These are phyloP conservation scores for Powellomyces hirtus DNA, from an alignment of 192 early-diverging fungal genomes.

Conservation along the genomic window DNA sequence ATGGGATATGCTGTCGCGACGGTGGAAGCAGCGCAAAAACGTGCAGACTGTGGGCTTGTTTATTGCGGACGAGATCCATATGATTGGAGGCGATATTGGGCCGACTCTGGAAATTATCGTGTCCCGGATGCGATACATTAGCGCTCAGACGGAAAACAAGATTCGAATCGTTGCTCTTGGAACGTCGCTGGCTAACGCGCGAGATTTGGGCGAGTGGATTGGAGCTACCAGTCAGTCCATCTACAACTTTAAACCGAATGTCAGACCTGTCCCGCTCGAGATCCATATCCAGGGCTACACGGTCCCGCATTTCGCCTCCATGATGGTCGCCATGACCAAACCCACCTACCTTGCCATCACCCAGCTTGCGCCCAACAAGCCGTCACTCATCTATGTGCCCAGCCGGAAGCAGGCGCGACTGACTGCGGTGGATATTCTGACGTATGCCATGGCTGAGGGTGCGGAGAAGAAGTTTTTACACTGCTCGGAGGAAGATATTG, in stretches of 20 bases:
- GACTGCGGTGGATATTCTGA: conserved; percentile 84
- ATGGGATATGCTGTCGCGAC: conserved; percentile 92
- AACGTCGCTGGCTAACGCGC: conserved; percentile 91
- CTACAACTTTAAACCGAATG: conserved; percentile 95
- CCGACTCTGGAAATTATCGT: conserved; percentile 92
- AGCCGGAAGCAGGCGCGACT: conserved; percentile 82
- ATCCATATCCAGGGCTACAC: conserved; percentile 92
- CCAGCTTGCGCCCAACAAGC: conserved; percentile 53
- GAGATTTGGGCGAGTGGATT: conserved; percentile 98
- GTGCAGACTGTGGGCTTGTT: conserved; percentile 87
- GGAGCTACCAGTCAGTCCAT: conserved; percentile 70
- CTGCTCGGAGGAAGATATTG: conserved; percentile 62
- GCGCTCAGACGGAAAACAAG: conserved; percentile 68
- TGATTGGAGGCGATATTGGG: conserved; percentile 87
- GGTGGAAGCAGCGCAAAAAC: conserved; percentile 94
- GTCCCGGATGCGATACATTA: conserved; percentile 91
- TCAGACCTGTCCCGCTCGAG: conserved; percentile 91
- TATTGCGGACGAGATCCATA: conserved; percentile 92
- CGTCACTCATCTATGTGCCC: conserved; percentile 92
- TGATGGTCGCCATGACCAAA: conserved; percentile 92
- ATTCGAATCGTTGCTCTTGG: conserved; percentile 92
- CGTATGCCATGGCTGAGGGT: conserved; percentile 76
- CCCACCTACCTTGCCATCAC: conserved; percentile 79
- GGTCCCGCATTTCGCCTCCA: conserved; percentile 88
- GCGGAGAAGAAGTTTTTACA: conserved; percentile 72